Percentiles rank a stretch among this genome's conserved stretches.
Conservation (phyloP, 371 early-diverging fungal genomes). For the Actinomucor elegans region DNA sequence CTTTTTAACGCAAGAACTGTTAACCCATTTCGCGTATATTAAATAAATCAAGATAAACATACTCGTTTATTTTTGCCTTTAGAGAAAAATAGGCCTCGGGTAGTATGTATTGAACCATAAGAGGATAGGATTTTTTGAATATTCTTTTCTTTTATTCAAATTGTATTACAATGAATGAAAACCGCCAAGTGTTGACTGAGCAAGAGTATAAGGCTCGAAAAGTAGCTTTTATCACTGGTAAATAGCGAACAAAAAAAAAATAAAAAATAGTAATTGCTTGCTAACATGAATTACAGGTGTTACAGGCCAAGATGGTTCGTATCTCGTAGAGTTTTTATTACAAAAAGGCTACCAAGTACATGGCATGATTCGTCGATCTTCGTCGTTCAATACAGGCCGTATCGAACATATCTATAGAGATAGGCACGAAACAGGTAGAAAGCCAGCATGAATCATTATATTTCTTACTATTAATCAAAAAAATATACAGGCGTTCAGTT, state of each 20-base stretch:
- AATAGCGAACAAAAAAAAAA: not conserved
- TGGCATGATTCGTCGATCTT: conserved; percentile 82
- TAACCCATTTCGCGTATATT: too few species aligned
- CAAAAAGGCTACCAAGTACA: conserved; percentile 82
- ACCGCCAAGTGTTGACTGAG: too few species aligned
- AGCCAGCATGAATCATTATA: not conserved
- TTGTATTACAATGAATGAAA: too few species aligned
- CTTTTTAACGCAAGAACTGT: too few species aligned
- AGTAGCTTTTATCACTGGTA: conserved; percentile 69
- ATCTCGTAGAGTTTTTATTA: conserved; percentile 76
- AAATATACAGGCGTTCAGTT: conserved; percentile 76
- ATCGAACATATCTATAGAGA: conserved; percentile 83
- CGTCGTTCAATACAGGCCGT: conserved; percentile 83
- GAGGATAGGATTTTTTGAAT: too few species aligned
- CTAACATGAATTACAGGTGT: conserved; percentile 48
- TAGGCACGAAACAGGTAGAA: conserved; percentile 58
- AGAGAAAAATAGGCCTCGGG: too few species aligned
- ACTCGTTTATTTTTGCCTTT: too few species aligned
- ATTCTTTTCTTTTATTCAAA: too few species aligned
- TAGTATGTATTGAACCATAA: too few species aligned
- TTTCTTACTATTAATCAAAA: too few species aligned
- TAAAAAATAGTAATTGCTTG: not conserved
- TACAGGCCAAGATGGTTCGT: conserved; percentile 86
- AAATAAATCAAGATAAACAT: too few species aligned
- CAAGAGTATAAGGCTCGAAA: conserved; percentile 64